These are phyloP conservation scores for Beauveria caledonica DNA, from an alignment of 2,329 filamentous ascomycete genomes.

Conservation along the genomic window DNA sequence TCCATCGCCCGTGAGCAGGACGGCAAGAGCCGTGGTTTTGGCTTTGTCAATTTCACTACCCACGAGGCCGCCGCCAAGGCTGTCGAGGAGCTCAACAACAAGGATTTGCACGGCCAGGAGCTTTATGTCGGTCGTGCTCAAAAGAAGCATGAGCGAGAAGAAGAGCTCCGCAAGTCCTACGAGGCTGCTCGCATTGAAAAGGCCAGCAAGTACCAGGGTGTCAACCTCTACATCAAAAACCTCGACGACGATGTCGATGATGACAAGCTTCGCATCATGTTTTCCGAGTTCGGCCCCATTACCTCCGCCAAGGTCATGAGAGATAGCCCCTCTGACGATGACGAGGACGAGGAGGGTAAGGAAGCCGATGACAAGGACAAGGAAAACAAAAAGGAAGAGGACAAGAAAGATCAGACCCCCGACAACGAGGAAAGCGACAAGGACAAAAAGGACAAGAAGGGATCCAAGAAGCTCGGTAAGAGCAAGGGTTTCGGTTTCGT, in stretches of 20 bases:
- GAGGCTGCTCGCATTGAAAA: conserved; percentile 97
- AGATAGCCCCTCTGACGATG: conserved; percentile 55
- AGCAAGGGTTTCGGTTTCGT: conserved; percentile 99
- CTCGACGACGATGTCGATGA: conserved; percentile 94
- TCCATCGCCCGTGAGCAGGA: conserved; percentile 84
- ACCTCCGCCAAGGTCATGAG: conserved; percentile 99
- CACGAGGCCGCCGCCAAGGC: conserved; percentile 81
- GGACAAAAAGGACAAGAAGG: conserved; percentile 49
- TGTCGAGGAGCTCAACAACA: conserved; percentile 86
- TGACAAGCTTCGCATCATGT: conserved; percentile 92
- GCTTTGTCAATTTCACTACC: conserved; percentile 91
- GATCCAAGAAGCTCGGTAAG: conserved; percentile 74
- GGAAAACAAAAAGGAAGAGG: conserved; percentile 38
- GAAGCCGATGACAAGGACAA: conserved; percentile 46
- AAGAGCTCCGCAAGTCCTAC: conserved; percentile 98
- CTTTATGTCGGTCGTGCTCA: conserved; percentile 97
- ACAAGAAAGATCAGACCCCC: conserved; percentile 35
- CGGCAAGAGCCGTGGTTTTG: conserved; percentile 90
- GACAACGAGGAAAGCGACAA: conserved; percentile 40
- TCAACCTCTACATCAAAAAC: conserved; percentile 99
- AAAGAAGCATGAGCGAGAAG: conserved; percentile 99
- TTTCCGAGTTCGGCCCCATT: conserved; percentile 84
- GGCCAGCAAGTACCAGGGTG: conserved; percentile 97
- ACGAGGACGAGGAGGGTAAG: conserved; percentile 47
- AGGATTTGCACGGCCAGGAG: conserved; percentile 88